Evolutionary conservation across 345 rosid genomes (phyloP).

Genomic region (Draba incana): DNA sequence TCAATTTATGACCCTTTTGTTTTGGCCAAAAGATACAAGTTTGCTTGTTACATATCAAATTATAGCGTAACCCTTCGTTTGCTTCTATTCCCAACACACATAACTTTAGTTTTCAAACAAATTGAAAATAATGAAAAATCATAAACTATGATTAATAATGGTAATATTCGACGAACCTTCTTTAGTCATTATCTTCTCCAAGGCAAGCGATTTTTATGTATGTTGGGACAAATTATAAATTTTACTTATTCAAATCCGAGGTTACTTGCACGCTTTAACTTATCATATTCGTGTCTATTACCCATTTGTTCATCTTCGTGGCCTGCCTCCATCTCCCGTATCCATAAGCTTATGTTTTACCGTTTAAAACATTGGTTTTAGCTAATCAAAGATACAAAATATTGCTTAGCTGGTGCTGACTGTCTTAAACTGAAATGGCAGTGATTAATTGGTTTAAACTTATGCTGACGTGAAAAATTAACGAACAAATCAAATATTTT

Average conservation of each 20-base stretch:
- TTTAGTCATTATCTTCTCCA: constrained; percentile 5
- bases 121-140: not conserved
- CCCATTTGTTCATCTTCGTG: not conserved
- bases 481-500: not conserved
- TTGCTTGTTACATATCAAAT: constrained; percentile 11
- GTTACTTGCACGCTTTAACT: constrained; percentile 17
- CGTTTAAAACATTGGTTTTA: not conserved
- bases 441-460: constrained; percentile 1
- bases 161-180: constrained; percentile 28
- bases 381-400: not conserved
- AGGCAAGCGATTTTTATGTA: not conserved
- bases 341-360: not conserved
- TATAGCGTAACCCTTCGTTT: constrained; percentile 10
- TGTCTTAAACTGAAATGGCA: not conserved
- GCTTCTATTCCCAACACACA: not conserved
- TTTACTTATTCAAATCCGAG: not conserved
- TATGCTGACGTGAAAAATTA: constrained; percentile 11
- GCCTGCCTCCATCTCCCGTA: too few relatives aligned
- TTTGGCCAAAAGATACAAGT: not conserved
- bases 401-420: constrained; percentile 17
- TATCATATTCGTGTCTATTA: constrained; percentile 5
- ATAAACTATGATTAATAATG: not conserved
- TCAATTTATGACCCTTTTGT: not conserved
- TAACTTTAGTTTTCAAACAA: not conserved
- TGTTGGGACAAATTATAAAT: not conserved